Base-by-base conservation (phyloP, 495 filamentous ascomycete species). In the Penicillium lividum region DNA sequence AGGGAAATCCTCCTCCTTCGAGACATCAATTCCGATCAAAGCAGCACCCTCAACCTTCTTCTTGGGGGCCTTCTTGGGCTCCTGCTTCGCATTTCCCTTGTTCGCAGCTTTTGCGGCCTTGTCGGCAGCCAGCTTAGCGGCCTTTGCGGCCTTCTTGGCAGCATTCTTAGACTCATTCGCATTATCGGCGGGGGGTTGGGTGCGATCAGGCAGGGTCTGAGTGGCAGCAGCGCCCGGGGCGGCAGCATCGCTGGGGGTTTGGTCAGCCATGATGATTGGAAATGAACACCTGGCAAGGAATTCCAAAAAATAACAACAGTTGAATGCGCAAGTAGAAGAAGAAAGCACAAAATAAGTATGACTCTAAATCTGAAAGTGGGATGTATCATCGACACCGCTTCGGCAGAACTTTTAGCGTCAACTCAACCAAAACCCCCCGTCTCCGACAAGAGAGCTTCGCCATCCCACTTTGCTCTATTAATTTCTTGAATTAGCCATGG, bases 1-100 rank as follows among this genome's bases (percentile, higher is more conserved):
- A 22, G 90, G 80, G 71, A 98, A 94, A 76, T 97, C 89, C n/a
- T 86, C 84, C 53, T 88, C 81, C 74, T 98, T 98, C 51, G 79
- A 74, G 18, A 86, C 82, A 61, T 91, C 91, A 60, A 97, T 96
- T 64, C 93, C 91, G 65, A 95, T 96, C 60, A 96, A 71, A 53
- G 82, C 84, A 30, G 81, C 78, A 45, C 81, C 86, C 29, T 85
- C 84, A 16, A 77, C 76, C 68, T 83, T 85, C 68, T 84, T 58
- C 44, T 55, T 60, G 15, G 50, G 31, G 53, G 71, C 62, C 63
- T 76, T 73, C 62, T 79, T 83, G 33, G 73, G 63, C 57, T 78
- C 77, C 10, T 70, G 49, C 68, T 80, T 81, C 34, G 71, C 70
- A 56, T 60, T 61, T 49, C 71, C 69, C 71, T 87, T 87, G 36